These are phyloP conservation scores for Erodium trifolium DNA, from an alignment of 441 rosid genomes.

Conservation along the genomic window DNA sequence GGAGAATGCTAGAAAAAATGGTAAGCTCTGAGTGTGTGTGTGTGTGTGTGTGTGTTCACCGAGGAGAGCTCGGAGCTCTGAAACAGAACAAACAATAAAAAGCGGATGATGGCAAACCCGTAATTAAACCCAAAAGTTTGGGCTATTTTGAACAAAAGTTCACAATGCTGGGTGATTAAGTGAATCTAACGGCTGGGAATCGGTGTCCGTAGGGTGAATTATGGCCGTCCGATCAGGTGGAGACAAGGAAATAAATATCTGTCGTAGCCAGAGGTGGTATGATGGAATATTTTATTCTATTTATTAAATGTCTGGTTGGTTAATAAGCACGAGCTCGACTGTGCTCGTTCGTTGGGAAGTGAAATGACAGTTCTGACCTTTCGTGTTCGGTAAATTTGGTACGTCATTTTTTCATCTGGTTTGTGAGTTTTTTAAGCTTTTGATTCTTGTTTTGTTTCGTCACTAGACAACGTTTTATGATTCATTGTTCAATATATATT, in stretches of 20 bases:
- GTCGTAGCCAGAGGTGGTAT: slow-evolving; percentile 5
- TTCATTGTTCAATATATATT: no score
- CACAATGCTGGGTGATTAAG: background rate
- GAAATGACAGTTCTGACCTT: slow-evolving; percentile 1
- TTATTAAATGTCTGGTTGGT: background rate
- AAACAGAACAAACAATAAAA: slow-evolving; percentile 8
- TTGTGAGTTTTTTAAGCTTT: no score
- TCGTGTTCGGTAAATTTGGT: background rate
- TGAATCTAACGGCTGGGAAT: background rate
- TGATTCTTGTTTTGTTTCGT: no score
- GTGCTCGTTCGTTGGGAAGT: background rate
- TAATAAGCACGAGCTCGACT: background rate
- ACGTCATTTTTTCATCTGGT: background rate
- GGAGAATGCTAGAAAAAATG: slow-evolving; percentile 18
- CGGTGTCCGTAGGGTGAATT: background rate
- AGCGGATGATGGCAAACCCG: background rate
- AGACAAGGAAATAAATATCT: slow-evolving; percentile 5
- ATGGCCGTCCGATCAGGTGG: background rate
- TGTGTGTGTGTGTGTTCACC: slow-evolving; percentile 8
- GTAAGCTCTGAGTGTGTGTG: slow-evolving; percentile 2
- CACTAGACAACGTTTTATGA: no score
- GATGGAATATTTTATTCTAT: background rate
- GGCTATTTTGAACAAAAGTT: background rate
- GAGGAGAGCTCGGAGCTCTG: slow-evolving; percentile 22
- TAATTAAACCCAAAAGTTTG: background rate